Percentiles rank a stretch among this genome's conserved stretches.
Evolutionary conservation across 106 monocot genomes (phyloP).

Genomic region (Posidonia australis): DNA sequence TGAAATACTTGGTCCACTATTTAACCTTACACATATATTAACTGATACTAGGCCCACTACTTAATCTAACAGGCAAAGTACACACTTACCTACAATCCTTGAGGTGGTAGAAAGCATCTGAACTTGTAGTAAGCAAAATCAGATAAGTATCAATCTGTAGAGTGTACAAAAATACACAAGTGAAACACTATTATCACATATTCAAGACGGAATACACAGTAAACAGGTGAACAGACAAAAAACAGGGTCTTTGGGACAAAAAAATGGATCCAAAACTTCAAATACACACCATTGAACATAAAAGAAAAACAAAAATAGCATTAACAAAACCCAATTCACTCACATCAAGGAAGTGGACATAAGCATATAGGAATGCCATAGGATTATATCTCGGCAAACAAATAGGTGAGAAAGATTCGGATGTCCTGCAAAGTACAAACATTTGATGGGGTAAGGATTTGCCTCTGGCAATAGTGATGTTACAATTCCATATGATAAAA

Average conservation of each 20-base stretch:
- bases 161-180: background rate
- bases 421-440: constrained; percentile 61
- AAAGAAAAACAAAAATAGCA: background rate
- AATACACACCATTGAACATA: background rate
- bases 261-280: background rate
- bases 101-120: constrained; percentile 88
- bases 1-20: too few species aligned
- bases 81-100: constrained; percentile 82
- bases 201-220: background rate
- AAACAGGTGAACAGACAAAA: background rate
- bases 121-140: constrained; percentile 67
- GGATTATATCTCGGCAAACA: constrained; percentile 93
- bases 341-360: constrained; percentile 90
- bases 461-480: background rate
- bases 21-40: too few species aligned
- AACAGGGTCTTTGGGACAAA: background rate
- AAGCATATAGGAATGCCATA: constrained; percentile 96
- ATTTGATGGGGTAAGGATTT: constrained; percentile 9
- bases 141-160: constrained; percentile 83
- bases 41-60: background rate
- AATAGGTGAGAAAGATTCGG: constrained; percentile 94
- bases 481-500: background rate
- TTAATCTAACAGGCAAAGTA: background rate
- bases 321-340: constrained; percentile 18
- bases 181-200: background rate